Evolutionary conservation across 176 grass and related monocot species (phyloP).

Genomic region (Tillandsia leiboldiana): DNA sequence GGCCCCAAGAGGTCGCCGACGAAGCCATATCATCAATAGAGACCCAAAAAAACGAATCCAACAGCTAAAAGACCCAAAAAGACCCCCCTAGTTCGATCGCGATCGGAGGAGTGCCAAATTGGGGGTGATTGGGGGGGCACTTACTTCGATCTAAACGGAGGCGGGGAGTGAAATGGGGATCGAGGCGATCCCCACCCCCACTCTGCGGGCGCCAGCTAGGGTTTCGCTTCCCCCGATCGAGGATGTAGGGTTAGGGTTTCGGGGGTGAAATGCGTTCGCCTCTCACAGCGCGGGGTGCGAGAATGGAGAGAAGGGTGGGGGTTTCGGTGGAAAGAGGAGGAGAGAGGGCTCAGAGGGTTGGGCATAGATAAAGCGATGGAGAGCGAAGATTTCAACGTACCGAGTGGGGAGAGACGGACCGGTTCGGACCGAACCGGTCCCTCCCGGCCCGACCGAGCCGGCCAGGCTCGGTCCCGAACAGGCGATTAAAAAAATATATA

Average conservation of each 20-base stretch:
- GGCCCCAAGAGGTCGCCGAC: not conserved
- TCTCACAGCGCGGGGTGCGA: not conserved
- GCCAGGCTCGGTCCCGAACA: not conserved
- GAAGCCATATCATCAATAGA: not conserved
- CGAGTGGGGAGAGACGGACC: not conserved
- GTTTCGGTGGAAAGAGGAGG: not conserved
- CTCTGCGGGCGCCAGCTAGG: conserved; percentile 6
- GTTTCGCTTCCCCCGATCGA: not conserved
- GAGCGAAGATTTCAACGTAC: conserved; percentile 4
- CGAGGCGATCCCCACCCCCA: not conserved
- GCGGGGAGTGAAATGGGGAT: not conserved
- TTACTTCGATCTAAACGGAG: conserved; percentile 1
- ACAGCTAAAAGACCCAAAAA: not conserved
- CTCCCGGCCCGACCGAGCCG: not conserved
- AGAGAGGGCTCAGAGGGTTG: too few relatives aligned
- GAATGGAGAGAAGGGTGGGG: conserved; percentile 5
- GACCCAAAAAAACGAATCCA: not conserved
- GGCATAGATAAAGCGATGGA: conserved; percentile 1
- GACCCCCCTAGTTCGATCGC: not conserved
- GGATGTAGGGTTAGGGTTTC: conserved; percentile 2
- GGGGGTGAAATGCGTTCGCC: not conserved
- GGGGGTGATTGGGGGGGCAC: not conserved
- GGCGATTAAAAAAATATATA: not conserved
- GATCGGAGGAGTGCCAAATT: not conserved
- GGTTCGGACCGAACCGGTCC: not conserved